These are phyloP conservation scores for Bolboschoenoplectus hybrid DNA, from an alignment of 202 grass and related monocot genomes.

Conservation along the genomic window DNA sequence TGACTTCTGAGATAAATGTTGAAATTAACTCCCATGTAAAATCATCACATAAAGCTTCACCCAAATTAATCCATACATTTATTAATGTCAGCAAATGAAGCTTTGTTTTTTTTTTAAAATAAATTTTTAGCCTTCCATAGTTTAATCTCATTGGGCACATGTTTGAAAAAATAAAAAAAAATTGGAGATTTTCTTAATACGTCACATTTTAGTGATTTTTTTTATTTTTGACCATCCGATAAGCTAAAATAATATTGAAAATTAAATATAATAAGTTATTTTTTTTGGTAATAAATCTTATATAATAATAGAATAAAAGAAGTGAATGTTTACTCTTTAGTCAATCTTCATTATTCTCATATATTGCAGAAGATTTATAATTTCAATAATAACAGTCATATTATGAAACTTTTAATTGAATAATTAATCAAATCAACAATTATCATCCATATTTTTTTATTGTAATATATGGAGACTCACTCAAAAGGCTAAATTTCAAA, in stretches of 20 bases:
- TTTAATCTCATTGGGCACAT: too few species aligned
- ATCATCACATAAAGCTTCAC: neutral
- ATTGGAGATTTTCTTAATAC: neutral
- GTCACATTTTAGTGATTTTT: neutral
- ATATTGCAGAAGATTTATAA: neutral
- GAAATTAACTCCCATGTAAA: neutral
- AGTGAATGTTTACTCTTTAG: too few species aligned
- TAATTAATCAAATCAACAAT: too few species aligned
- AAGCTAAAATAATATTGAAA: neutral
- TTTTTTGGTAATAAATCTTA: neutral
- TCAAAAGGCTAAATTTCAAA: neutral
- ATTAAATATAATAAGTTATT: neutral
- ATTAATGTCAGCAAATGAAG: neutral
- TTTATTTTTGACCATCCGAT: neutral
- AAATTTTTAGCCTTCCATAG: neutral
- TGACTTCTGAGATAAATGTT: neutral
- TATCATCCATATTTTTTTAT: neutral
- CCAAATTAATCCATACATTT: neutral
- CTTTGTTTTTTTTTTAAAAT: neutral
- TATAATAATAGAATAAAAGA: neutral
- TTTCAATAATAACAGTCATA: neutral
- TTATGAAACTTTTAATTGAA: neutral
- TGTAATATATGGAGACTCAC: neutral
- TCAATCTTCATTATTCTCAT: too few species aligned
- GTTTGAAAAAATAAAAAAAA: neutral